Evolutionary conservation across 768 basidiomycete species (phyloP), one percentile per base, ranked within the genome.

Genomic region (Daedaleopsis sinensis): DNA sequence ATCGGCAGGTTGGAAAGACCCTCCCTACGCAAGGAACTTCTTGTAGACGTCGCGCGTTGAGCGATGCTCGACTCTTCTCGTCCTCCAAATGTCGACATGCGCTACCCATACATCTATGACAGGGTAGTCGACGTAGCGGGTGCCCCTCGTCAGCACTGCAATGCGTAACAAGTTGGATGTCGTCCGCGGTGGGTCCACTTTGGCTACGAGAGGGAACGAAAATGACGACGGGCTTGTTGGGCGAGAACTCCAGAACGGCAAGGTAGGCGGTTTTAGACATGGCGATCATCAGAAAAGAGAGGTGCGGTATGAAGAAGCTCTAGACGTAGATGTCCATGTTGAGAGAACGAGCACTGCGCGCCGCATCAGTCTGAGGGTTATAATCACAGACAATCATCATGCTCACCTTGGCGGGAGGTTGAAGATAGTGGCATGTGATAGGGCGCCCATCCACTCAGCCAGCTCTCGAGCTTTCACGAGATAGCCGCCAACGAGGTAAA

Each of bases 41-140:
- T 95, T 96, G 83, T 96, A 98, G 76, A 98, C 96, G 74, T 98
- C 98, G 38, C 96, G 84, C 0, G 94, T 96, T 98, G 39, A 98
- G 78, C 3, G 98, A 90, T 69, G 96, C 98, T 15, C 94, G 90
- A 67, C 93, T 95, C 60, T 90, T 88, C 3, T 90, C 88, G 67
- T 98, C 97, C 67, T 94, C 86, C 43, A 77, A 74, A 8, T 96
- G 96, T 16, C 96, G 89, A 73, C 96, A 98, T 0, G 97, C 97
- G n/a, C 89, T 85, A 44, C 96, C 97, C 89, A 98, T 96, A 99
- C 92, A 67, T 98, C 96, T 84, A 96, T 96, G 61, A 99, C 94
- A 4, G 96, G 95, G 71, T 98, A 98, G 74, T 98, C 97, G 65
- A 96, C 83, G 67, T 99, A 99, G 48, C 97, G n/a, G 91, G 71